Base-by-base conservation (phyloP, 352 stramenopile genomes). In the Pythium rishiriense region DNA sequence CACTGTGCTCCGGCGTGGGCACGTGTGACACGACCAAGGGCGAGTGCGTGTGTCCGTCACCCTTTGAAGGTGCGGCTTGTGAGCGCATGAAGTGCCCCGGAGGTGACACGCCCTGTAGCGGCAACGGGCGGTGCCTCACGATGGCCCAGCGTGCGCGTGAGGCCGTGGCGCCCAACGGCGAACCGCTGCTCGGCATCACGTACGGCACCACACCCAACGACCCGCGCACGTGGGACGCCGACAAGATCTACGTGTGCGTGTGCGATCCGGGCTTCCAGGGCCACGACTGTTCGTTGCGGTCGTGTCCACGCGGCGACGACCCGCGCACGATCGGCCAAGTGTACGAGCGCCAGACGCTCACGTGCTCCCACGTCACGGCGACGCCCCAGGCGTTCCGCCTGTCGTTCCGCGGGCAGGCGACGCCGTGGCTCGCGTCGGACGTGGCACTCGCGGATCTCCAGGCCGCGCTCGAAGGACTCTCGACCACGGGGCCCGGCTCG, bases 211-310 rank as follows among this genome's bases (percentile, higher is more conserved):
- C 73, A n/a, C 83, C 83, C 22, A 92, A 92, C 68, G 76, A 81
- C 46, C 79, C 83, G 0, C 68, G 64, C 43, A 89, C 80, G 7
- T 98, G 91, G 91, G 91, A 97, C 63, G 81, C 81, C 21, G 80
- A 93, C 72, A 92, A 92, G 59, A 91, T 97, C 43, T 72, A 91
- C n/a, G 90, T 85, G 26, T 98, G 91, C 71, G 28, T 87, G 26
- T 98, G 91, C 70, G 90, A 98, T 65, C 52, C 59, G 12, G 90
- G 88, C 7, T 98, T 85, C 39, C 68, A 81, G 29, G 87, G 88
- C 26, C 85, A 97, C 63, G 88, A 97, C 64, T 98, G 93, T 70
- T 65, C 76, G 6, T 65, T 66, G n/a, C 68, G 83, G 0, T 79
- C 70, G 21, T 92, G 85, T 57, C 82, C 83, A 29, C 75, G 66